Base-by-base conservation (phyloP, 2,329 filamentous ascomycete genomes). In the Diaporthe destruens region DNA sequence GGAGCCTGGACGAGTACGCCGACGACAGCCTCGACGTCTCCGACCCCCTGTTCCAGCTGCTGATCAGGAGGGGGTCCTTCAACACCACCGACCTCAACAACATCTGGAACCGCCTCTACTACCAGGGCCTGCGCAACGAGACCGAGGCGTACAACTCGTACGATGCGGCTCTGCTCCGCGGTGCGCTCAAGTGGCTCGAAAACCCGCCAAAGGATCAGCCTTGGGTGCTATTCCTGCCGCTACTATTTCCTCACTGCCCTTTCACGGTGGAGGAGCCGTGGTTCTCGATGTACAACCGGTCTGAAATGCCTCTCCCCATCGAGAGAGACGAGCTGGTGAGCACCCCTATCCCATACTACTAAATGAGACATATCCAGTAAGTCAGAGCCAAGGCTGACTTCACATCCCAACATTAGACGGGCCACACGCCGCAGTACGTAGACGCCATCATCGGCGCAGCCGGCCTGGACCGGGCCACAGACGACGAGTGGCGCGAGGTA, bases 251-350 rank as follows among this genome's bases (percentile, higher is more conserved):
- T 0, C 82, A 86, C 74, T 84, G 82, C n/a, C 84, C 84, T 0
- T 86, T 86, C 47, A 79, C 83, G 29, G 84, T 86, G 1, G 85
- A 87, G 71, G 84, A 86, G 76, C 85, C 84, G 0, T 86, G 82
- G 69, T 85, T 86, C 71, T 83, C 81, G 12, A 85, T 85, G 83
- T 85, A 87, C 63, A 79, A 84, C 39, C 80, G 84, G 4, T 66
- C 75, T 0, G 68, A 77, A 1, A 78, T 84, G 54, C 75, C 77
- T 0, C 42, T 34, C 6, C 73, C 72, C 1, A 63, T 59, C 23
- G 56, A 36, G 18, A 75, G 71, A 29, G 74, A 69, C 1, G 74
- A 71, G 36, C 55, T 73, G 63, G 72, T 75, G 55, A 63, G 72
- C 11, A 1, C n/a, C 23, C n/a, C 14, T 57, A 18, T 51, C 32